Evolutionary conservation across 805 yeast species (phyloP).

Genomic region (Metschnikowia baotianmanensis): DNA sequence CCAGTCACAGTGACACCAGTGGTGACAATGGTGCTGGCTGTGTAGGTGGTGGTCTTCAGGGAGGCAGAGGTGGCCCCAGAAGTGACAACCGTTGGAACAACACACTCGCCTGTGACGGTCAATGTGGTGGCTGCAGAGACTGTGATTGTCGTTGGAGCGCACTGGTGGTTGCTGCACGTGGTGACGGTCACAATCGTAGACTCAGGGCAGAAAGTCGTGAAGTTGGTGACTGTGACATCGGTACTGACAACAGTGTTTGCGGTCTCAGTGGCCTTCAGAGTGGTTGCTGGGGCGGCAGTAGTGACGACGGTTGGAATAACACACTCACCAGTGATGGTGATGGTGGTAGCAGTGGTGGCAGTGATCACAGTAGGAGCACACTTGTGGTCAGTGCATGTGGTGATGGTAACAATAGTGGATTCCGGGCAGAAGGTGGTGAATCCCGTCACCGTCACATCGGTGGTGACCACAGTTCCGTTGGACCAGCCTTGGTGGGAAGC

Average conservation of each 20-base stretch:
- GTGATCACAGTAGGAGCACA: constrained; percentile 29
- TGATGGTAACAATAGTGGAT: constrained; percentile 32
- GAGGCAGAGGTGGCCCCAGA: constrained; percentile 15
- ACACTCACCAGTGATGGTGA: constrained; percentile 34
- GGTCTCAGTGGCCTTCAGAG: neutral
- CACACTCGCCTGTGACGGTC: constrained; percentile 33
- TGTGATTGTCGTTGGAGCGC: constrained; percentile 27
- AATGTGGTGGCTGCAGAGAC: constrained; percentile 32
- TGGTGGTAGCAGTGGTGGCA: constrained; percentile 30
- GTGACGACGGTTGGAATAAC: constrained; percentile 29
- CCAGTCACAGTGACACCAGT: constrained; percentile 6
- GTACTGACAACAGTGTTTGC: constrained; percentile 16
- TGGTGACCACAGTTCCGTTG: constrained; percentile 6
- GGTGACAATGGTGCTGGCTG: constrained; percentile 15
- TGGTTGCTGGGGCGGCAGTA: constrained; percentile 26
- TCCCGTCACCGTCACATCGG: constrained; percentile 5
- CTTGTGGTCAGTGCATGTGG: constrained; percentile 28
- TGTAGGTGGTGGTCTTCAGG: neutral
- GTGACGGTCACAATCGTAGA: constrained; percentile 34
- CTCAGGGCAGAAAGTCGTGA: constrained; percentile 3
- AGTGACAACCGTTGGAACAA: constrained; percentile 17
- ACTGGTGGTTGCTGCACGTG: constrained; percentile 28
- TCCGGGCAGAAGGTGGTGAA: constrained; percentile 5
- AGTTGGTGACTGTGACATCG: constrained; percentile 4
- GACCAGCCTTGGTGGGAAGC: neutral